Base-by-base conservation (phyloP, 2,329 filamentous ascomycete species). In the Sporothrix mexicana region DNA sequence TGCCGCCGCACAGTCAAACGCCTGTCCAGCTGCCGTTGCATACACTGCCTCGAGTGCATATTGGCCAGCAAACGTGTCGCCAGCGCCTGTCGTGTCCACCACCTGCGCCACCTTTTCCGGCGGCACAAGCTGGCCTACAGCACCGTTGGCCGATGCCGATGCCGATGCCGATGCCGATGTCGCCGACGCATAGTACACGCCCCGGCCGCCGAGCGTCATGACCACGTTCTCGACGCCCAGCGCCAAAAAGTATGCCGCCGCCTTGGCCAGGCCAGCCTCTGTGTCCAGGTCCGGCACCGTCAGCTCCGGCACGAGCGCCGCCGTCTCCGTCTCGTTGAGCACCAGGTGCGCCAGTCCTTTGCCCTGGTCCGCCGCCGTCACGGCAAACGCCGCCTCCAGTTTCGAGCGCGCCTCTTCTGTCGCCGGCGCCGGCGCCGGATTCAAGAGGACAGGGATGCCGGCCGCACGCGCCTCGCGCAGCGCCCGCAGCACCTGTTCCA, bases 11-110 rank as follows among this genome's bases (percentile, higher is more conserved):
- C 92, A 85, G 73, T 87, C 85, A 73, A 89, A 87, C 13, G 73
- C 74, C 36, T 73, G 77, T 41, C 72, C 76, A 59, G 74, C 74
- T 49, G 75, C 76, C n/a, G 79, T 79, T 70, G 30, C 79, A 9
- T 71, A 85, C 53, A 93, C 93, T 43, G 92, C 87, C 73, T 90
- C 88, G 36, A 96, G 88, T 2, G 93, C 92, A 80, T 97, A 97
- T 25, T 90, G 92, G 1, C 96, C 95, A 5, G 97, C 93, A 82
- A 98, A 98, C 0, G 95, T 98, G 80, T 98, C 95, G 0, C 95
- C 95, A 5, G 96, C 96, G 1, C 92, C 95, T 8, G 95, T 98
- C 0, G 95, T 98, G 80, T 98, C 95, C 4, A 98, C 89, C 1
- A 98, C 95, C 23, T 80, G 82, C 3, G 93, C 91, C 8, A 76